Evolutionary conservation across 2,329 filamentous ascomycete genomes (phyloP).

Genomic region (Xylariaceae sp.): DNA sequence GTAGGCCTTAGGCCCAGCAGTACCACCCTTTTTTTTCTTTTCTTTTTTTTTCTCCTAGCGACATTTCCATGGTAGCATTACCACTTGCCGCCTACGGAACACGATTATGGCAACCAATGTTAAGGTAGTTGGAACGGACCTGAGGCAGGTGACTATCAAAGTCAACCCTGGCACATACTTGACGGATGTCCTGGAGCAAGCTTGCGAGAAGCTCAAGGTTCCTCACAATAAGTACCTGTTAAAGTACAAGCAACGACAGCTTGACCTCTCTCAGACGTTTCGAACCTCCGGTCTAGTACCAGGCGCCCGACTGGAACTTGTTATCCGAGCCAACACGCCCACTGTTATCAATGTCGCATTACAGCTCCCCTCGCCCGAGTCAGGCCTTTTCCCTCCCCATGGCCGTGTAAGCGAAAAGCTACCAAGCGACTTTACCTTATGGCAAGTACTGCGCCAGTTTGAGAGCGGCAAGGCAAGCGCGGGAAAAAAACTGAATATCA

Average conservation of each 20-base stretch:
- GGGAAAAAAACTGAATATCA: constrained; percentile 75
- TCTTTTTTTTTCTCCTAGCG: no score
- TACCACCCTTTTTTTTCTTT: background rate
- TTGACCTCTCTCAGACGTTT: constrained; percentile 86
- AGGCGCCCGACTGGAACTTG: constrained; percentile 91
- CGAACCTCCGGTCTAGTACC: constrained; percentile 81
- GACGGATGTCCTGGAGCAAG: constrained; percentile 84
- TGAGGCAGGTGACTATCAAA: constrained; percentile 80
- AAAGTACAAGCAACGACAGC: constrained; percentile 85
- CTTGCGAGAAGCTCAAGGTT: constrained; percentile 81
- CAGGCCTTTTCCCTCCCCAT: constrained; percentile 62
- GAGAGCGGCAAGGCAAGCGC: constrained; percentile 74
- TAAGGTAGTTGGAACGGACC: constrained; percentile 81
- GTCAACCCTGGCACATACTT: constrained; percentile 81
- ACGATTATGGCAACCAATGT: constrained; percentile 80
- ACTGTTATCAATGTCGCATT: constrained; percentile 88
- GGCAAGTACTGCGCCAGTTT: constrained; percentile 88
- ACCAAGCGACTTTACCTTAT: constrained; percentile 84
- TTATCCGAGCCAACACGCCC: constrained; percentile 83
- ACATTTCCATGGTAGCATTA: background rate
- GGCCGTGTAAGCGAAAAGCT: constrained; percentile 83
- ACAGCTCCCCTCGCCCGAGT: constrained; percentile 78
- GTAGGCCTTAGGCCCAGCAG: background rate
- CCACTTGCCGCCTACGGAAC: background rate
- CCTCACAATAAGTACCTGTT: constrained; percentile 76